Percentiles rank a stretch among this genome's conserved stretches.
phyloP scores from a whole-genome alignment of 164 flowering plant species.

The Warburgia ugandensis region DNA sequence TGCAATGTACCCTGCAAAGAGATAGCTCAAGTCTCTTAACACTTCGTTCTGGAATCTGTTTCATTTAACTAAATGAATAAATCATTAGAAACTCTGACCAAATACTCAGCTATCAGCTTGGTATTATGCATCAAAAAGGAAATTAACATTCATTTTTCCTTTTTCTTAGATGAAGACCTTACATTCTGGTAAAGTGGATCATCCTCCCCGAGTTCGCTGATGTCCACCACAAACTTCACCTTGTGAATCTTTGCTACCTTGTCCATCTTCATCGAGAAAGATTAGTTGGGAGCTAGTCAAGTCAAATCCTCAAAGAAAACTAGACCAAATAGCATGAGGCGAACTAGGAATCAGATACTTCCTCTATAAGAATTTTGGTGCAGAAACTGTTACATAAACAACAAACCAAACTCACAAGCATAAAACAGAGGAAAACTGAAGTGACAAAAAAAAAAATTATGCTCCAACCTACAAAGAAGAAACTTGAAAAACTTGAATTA shows the following conservation, averaged over 20 bases:
- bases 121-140: not conserved
- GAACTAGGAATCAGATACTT: no score
- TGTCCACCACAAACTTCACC: conserved; percentile 46
- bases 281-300: conserved; percentile 6
- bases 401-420: not conserved
- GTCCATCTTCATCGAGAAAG: conserved; percentile 50
- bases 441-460: not conserved
- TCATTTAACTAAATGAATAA: not conserved
- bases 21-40: not conserved
- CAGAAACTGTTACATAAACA: not conserved
- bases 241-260: conserved; percentile 35
- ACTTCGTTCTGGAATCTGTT: not conserved
- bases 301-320: not conserved
- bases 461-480: not conserved
- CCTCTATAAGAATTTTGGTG: not conserved
- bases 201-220: conserved; percentile 54
- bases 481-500: not conserved
- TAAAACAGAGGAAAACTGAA: not conserved
- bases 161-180: conserved; percentile 15
- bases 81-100: not conserved
- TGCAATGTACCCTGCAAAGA: conserved; percentile 38
- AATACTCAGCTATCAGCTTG: no score
- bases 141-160: conserved; percentile 1
- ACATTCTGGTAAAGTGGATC: conserved; percentile 62
- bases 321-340: not conserved